Conservation (phyloP, 352 stramenopile species). For the Blastocystis sp. region DNA sequence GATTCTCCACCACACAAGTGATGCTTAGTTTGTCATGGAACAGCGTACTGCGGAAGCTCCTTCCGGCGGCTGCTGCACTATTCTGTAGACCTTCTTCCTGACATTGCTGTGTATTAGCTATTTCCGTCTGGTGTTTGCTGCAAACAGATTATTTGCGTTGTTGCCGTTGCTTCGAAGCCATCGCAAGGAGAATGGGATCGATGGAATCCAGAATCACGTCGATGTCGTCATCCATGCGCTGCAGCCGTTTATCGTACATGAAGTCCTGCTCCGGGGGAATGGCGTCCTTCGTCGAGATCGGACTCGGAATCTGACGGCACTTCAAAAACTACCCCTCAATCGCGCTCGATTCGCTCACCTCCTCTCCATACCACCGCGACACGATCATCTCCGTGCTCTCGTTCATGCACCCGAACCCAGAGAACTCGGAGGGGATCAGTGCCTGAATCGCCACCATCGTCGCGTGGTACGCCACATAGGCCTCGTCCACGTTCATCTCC, state of each 20-base stretch:
- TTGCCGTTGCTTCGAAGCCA: not conserved
- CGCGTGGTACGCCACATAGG: conserved; percentile 58
- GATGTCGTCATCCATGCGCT: not conserved
- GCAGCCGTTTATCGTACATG: conserved; percentile 29
- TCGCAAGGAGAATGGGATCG: not conserved
- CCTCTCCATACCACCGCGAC: conserved; percentile 21
- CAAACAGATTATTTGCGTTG: not conserved
- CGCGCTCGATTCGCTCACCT: not conserved
- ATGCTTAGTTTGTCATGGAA: conserved; percentile 53
- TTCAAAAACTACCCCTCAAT: conserved; percentile 13
- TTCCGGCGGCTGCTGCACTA: conserved; percentile 47
- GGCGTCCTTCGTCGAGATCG: not conserved
- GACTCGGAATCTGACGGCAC: not conserved
- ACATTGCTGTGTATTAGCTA: not conserved
- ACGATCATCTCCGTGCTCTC: conserved; percentile 57
- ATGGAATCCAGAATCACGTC: conserved; percentile 31
- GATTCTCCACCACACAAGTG: not conserved
- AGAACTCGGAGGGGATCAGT: conserved; percentile 19
- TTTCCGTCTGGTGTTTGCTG: not conserved
- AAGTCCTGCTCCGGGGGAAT: conserved; percentile 14
- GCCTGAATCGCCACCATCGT: conserved; percentile 55
- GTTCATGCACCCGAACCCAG: conserved; percentile 44
- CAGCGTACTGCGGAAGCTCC: conserved; percentile 12
- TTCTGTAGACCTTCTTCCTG: not conserved
- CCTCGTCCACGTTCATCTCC: conserved; percentile 11